Conservation (phyloP, 2,329 filamentous ascomycete species). For the Colletotrichum navitas region DNA sequence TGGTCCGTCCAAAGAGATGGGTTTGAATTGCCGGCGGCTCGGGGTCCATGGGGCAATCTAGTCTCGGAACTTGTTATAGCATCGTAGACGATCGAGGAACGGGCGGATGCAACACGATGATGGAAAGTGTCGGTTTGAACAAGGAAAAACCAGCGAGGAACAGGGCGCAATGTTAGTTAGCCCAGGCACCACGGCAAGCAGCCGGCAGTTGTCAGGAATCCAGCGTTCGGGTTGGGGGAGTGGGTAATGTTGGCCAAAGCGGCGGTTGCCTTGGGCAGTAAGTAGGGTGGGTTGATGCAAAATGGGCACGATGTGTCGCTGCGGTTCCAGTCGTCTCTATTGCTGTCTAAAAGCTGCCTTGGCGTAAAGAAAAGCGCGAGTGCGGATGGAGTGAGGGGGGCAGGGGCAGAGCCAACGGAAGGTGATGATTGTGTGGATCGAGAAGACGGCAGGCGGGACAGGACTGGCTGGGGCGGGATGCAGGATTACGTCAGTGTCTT, state of each 20-base stretch:
- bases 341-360: slow-evolving; percentile 25
- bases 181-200: slow-evolving; percentile 4
- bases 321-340: slow-evolving; percentile 15
- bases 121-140: slow-evolving; percentile 26
- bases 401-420: slow-evolving; percentile 17
- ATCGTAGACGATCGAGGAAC: neutral
- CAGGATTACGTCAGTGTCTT: slow-evolving; percentile 39
- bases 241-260: neutral
- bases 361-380: slow-evolving; percentile 22
- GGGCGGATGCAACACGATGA: slow-evolving; percentile 21
- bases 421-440: slow-evolving; percentile 6
- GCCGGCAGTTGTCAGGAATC: slow-evolving; percentile 31
- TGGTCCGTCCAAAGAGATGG: neutral
- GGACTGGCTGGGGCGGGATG: slow-evolving; percentile 33
- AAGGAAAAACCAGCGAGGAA: slow-evolving; percentile 15
- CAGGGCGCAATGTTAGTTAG: neutral
- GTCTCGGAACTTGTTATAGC: slow-evolving; percentile 1
- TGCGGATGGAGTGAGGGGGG: slow-evolving; percentile 25
- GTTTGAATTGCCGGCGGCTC: neutral
- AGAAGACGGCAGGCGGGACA: slow-evolving; percentile 8
- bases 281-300: neutral
- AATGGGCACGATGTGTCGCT: slow-evolving; percentile 3
- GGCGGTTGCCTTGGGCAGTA: too few relatives aligned
- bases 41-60: neutral
- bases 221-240: slow-evolving; percentile 9